phyloP scores from a whole-genome alignment of 2,329 filamentous ascomycete species.

The Saccharata proteae region DNA sequence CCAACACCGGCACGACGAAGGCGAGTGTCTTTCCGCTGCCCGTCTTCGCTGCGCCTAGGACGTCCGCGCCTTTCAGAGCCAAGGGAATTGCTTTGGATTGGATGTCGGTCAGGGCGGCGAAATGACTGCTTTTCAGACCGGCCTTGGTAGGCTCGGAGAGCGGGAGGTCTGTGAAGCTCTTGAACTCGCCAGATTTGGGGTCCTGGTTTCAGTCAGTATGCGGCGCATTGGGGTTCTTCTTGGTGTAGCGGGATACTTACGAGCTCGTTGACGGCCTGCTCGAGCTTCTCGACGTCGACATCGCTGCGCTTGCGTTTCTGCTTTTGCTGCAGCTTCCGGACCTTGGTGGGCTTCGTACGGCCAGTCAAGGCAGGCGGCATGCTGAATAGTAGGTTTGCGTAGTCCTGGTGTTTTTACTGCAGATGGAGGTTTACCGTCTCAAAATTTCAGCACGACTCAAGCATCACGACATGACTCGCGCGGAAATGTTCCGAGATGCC shows the following conservation, averaged over 20 bases:
- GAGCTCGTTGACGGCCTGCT: slow-evolving; percentile 31
- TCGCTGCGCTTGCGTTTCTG: slow-evolving; percentile 44
- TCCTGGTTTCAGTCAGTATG: slow-evolving; percentile 36
- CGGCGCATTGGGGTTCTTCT: neutral
- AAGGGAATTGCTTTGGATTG: slow-evolving; percentile 81
- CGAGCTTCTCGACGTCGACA: slow-evolving; percentile 35
- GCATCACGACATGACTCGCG: too few relatives aligned
- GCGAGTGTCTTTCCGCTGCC: slow-evolving; percentile 92
- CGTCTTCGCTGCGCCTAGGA: slow-evolving; percentile 89
- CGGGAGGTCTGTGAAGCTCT: slow-evolving; percentile 71
- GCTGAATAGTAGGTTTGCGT: neutral
- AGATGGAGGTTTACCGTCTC: too few relatives aligned
- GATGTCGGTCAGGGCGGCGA: slow-evolving; percentile 81
- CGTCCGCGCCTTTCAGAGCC: slow-evolving; percentile 73
- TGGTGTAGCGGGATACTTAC: too few relatives aligned
- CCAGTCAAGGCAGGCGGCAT: slow-evolving; percentile 24
- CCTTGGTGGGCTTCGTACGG: slow-evolving; percentile 39
- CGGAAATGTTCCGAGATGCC: neutral
- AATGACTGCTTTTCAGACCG: slow-evolving; percentile 78
- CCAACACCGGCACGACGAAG: slow-evolving; percentile 82
- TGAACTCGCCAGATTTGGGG: slow-evolving; percentile 44
- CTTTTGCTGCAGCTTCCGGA: slow-evolving; percentile 39
- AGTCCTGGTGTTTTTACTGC: neutral
- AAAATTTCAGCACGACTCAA: too few relatives aligned
- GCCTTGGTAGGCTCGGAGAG: slow-evolving; percentile 68